Evolutionary conservation across 2,329 filamentous ascomycete species (phyloP).

Genomic region (Colletotrichum trifolii): DNA sequence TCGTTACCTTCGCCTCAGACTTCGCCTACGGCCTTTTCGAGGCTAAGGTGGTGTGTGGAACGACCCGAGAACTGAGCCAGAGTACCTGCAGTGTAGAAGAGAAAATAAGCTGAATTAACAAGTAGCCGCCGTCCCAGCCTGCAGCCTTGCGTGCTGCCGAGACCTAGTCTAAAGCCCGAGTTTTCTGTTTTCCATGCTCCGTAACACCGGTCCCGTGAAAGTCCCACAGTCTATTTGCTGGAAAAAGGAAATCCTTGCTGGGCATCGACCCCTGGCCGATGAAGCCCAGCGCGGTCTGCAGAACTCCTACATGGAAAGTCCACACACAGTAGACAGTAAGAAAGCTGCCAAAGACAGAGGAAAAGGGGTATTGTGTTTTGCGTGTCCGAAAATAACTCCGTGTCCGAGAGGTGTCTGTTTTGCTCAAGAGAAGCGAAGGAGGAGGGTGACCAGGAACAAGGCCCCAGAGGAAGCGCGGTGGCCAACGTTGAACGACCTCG

Average conservation of each 20-base stretch:
- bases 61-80: neutral
- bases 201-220: slow-evolving; percentile 22
- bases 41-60: too few relatives aligned
- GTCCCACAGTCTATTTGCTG: slow-evolving; percentile 29
- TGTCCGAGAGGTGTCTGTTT: neutral
- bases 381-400: slow-evolving; percentile 21
- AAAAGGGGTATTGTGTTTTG: slow-evolving; percentile 21
- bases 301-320: neutral
- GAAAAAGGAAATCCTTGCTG: slow-evolving; percentile 10
- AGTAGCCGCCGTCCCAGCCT: slow-evolving; percentile 28
- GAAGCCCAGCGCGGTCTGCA: neutral
- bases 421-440: too few relatives aligned
- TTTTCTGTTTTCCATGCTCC: slow-evolving; percentile 34
- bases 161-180: slow-evolving; percentile 30
- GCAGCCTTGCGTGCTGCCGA: slow-evolving; percentile 31
- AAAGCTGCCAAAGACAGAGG: neutral
- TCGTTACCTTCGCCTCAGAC: too few relatives aligned
- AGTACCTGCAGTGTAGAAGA: slow-evolving; percentile 3
- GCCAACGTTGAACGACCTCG: too few relatives aligned
- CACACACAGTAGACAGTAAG: neutral
- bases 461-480: too few relatives aligned
- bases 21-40: too few relatives aligned
- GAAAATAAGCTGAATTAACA: slow-evolving; percentile 27
- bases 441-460: too few relatives aligned
- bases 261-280: too few relatives aligned